Percentiles rank a stretch among this genome's conserved stretches.
Evolutionary conservation across 225 moss, liverwort and hornwort genomes (phyloP).

Genomic region (Marchantia paleacea): DNA sequence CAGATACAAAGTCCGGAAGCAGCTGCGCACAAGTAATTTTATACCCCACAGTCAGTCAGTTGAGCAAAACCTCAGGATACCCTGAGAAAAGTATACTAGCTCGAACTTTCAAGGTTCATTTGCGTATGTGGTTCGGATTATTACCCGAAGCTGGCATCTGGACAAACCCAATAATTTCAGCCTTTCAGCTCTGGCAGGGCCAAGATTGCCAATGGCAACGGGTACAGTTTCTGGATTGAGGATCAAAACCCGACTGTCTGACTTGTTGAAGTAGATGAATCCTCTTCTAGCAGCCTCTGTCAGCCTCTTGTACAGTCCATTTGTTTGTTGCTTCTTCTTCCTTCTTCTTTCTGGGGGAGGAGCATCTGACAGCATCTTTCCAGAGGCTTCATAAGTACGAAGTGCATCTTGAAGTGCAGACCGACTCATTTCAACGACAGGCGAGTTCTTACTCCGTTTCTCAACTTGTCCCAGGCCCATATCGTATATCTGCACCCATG

Average conservation of each 20-base stretch:
- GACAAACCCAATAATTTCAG: neutral
- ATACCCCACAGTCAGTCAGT: too few species aligned
- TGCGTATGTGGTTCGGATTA: neutral
- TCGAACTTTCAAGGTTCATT: too few species aligned
- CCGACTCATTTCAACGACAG: too few species aligned
- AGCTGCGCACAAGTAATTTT: slow-evolving; percentile 32
- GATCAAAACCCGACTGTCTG: neutral
- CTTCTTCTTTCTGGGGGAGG: too few species aligned
- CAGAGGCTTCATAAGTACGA: too few species aligned
- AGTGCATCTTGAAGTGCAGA: too few species aligned
- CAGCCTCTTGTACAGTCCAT: neutral
- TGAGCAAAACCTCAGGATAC: too few species aligned
- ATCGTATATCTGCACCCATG: too few species aligned
- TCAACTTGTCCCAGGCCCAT: too few species aligned
- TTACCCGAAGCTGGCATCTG: slow-evolving; percentile 1
- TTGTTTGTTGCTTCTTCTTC: neutral
- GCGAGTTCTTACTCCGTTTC: too few species aligned
- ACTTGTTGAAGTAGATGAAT: neutral
- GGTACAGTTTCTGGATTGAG: neutral
- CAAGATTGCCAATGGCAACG: neutral
- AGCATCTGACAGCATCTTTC: too few species aligned
- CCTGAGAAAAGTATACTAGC: too few species aligned
- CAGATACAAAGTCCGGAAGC: slow-evolving; percentile 48
- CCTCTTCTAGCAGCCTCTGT: neutral
- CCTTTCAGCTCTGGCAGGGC: neutral